phyloP scores from a whole-genome alignment of 1,284 basidiomycete genomes.

The Neolentinus lepideus region DNA sequence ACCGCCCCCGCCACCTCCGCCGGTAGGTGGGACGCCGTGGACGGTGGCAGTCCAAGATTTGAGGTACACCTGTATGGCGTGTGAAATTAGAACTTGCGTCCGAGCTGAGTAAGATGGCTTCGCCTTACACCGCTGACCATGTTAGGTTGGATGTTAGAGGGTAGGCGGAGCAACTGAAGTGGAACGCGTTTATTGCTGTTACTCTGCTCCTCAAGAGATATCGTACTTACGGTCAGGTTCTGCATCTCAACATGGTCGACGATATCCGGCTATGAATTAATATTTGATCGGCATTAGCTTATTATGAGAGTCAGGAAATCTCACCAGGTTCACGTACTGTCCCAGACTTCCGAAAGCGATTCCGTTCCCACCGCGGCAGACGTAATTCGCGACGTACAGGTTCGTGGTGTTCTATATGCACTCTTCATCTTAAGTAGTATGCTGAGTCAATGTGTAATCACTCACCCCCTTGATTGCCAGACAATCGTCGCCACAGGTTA shows the following conservation, averaged over 20 bases:
- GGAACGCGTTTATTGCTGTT: too few relatives aligned
- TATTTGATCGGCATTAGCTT: too few relatives aligned
- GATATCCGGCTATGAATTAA: conserved; percentile 48
- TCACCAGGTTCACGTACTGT: conserved; percentile 48
- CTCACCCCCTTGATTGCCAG: conserved; percentile 59
- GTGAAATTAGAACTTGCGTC: conserved; percentile 5
- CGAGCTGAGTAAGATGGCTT: neutral
- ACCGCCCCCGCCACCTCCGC: conserved; percentile 54
- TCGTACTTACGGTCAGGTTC: conserved; percentile 33
- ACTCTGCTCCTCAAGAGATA: too few relatives aligned
- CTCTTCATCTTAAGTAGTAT: neutral
- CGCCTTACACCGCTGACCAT: conserved; percentile 40
- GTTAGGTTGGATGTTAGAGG: conserved; percentile 42
- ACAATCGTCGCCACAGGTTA: conserved; percentile 60
- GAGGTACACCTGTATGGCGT: conserved; percentile 43
- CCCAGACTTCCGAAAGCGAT: conserved; percentile 59
- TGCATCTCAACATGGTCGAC: conserved; percentile 50
- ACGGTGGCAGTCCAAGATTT: conserved; percentile 56
- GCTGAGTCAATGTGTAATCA: conserved; percentile 3
- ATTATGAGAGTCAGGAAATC: too few relatives aligned
- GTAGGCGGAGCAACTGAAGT: conserved; percentile 26
- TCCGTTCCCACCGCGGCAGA: conserved; percentile 57
- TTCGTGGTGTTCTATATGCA: conserved; percentile 55
- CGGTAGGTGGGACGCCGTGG: conserved; percentile 51
- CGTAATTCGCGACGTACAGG: conserved; percentile 40